Conservation (phyloP, 2,329 filamentous ascomycete genomes). For the Botrytis deweyae region DNA sequence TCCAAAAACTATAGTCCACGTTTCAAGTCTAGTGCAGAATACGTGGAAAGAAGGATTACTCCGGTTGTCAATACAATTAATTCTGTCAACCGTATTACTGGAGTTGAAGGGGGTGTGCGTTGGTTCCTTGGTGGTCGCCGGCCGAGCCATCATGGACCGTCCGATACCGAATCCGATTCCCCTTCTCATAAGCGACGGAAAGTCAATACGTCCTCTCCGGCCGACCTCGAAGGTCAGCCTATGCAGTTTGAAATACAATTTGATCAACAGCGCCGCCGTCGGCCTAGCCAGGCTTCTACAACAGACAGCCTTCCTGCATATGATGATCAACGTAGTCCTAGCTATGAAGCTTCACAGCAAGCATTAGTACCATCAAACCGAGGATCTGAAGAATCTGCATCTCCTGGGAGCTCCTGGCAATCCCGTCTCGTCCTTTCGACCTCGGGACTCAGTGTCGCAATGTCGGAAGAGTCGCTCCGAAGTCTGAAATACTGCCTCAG, state of each 20-base stretch:
- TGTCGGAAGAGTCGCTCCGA: slow-evolving; percentile 83
- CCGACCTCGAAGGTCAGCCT: slow-evolving; percentile 34
- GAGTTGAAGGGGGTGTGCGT: slow-evolving; percentile 81
- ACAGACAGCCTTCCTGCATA: slow-evolving; percentile 80
- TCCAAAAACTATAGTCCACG: slow-evolving; percentile 89
- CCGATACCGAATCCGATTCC: slow-evolving; percentile 49
- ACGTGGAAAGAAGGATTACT: slow-evolving; percentile 83
- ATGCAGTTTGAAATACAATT: slow-evolving; percentile 33
- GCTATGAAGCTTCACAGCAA: slow-evolving; percentile 62
- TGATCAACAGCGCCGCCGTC: slow-evolving; percentile 37
- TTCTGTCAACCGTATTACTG: slow-evolving; percentile 78
- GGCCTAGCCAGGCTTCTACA: slow-evolving; percentile 43
- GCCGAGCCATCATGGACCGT: slow-evolving; percentile 37
- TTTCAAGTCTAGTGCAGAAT: slow-evolving; percentile 86
- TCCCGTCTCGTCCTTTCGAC: slow-evolving; percentile 86
- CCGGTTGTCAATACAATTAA: slow-evolving; percentile 86
- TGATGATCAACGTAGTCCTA: slow-evolving; percentile 73
- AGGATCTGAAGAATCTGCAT: slow-evolving; percentile 33
- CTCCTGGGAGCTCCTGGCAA: slow-evolving; percentile 59
- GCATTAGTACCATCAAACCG: slow-evolving; percentile 39
- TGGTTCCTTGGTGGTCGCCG: slow-evolving; percentile 69
- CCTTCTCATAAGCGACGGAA: slow-evolving; percentile 59
- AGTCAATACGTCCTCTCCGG: slow-evolving; percentile 46
- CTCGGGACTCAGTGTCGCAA: slow-evolving; percentile 84
- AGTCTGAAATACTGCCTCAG: slow-evolving; percentile 82